Base-by-base conservation (phyloP, 1,284 basidiomycete genomes). In the Pseudozyma sp. region DNA sequence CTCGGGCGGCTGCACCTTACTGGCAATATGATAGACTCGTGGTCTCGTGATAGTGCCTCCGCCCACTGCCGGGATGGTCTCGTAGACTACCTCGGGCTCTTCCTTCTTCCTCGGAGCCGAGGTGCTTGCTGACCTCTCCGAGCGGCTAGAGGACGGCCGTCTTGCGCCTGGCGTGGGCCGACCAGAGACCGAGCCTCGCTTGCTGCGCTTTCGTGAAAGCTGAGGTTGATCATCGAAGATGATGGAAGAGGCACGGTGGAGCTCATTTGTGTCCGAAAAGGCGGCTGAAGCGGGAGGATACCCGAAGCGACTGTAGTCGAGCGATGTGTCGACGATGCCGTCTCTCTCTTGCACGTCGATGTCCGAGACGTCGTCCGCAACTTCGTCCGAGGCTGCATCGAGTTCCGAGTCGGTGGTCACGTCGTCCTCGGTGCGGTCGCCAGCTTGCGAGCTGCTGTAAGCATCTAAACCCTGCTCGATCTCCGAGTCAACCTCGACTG, bases 31-130 rank as follows among this genome's bases (percentile, higher is more conserved):
- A 67, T 89, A 89, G 24, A 93, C 87, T 5, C 92, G 86, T 0
- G 92, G 92, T 24, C 91, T 87, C 3, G 90, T 90, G 63, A 93
- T 87, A 0, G 88, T 88, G 1, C 92, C 91, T 30, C 92, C 92
- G 34, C 92, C 91, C 10, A 92, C 90, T 13, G 92, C 91, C 1
- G 91, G 90, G 64, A 92, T 89, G 0, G 90, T 90, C 76, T 91
- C 90, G 71, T 89, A 91, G 14, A 78, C 66, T 16, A 73, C 61
- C 11, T 60, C 65, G 7, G 70, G 57, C 42, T 64, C 52, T 35
- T 55, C 43, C 54, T 52, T 62, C 14, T 60, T 63, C 17, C 52
- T 43, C 33, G 40, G 49, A 17, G 54, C 42, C 17, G 56, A 43
- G 5, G 54, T 42, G 17, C 48, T 31, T 7, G 52, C 40, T 30